Evolutionary conservation across 345 rosid genomes (phyloP).

Genomic region (Ricinus communis): DNA sequence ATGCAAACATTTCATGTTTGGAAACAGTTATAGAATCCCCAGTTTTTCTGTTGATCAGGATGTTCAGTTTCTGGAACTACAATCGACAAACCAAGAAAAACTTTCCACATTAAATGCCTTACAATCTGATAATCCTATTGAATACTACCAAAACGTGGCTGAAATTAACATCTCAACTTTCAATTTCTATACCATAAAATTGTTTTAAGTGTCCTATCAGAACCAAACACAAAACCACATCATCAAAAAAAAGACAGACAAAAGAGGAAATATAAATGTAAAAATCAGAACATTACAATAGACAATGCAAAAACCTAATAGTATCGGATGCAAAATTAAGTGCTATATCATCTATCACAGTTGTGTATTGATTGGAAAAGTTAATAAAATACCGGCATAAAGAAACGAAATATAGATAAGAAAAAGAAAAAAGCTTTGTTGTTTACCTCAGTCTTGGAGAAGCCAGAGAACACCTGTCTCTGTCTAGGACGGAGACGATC

Average conservation of each 20-base stretch:
- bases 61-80: background rate
- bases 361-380: background rate
- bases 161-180: background rate
- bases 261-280: no score
- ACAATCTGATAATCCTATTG: no score
- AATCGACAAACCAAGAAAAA: background rate
- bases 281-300: no score
- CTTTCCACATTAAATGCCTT: background rate
- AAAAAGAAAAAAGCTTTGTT: background rate
- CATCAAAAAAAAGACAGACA: no score
- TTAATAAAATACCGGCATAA: slow-evolving; percentile 11
- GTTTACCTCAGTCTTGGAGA: slow-evolving; percentile 46
- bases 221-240: no score
- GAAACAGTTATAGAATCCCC: background rate
- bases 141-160: no score
- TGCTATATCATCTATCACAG: background rate
- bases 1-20: background rate
- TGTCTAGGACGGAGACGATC: slow-evolving; percentile 52
- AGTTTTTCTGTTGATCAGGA: background rate
- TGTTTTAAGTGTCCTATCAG: background rate
- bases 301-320: background rate
- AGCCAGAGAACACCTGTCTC: slow-evolving; percentile 46
- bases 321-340: background rate
- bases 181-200: background rate
- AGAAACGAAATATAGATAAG: background rate